Evolutionary conservation across 2,329 filamentous ascomycete species (phyloP), one percentile per base, ranked within the genome.

Genomic region (Calonectria crousiana): DNA sequence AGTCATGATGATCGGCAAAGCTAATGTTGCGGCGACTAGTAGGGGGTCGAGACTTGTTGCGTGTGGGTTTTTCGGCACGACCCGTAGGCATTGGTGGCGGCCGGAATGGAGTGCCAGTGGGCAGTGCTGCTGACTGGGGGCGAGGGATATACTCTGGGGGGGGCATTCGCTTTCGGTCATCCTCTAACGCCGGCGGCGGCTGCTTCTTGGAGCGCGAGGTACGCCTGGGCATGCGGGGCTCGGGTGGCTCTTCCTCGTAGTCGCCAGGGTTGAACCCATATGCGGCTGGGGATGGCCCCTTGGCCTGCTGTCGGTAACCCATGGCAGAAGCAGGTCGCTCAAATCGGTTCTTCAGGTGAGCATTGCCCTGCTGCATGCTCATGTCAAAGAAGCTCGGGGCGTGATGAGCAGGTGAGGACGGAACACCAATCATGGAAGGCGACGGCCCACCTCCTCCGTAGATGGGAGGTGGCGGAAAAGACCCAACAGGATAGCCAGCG

Each of bases 91-190:
- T 34, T 9, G 81, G 82, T 16, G 82, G 78, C 18, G 82, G 78
- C 16, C 82, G 81, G 75, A 82, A 85, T 3, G 82, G 78, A 36
- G 79, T 77, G 9, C 78, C 74, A 32, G 78, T 77, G 14, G 82
- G 82, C 60, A 83, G 56, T 10, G 83, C 81, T 9, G 83, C 81
- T 20, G 84, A 84, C 75, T 84, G 82, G 1, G 83, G 86, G 18
- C 87, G 81, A 65, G 83, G 83, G 49, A 83, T 77, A 32, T 74
- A 79, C 2, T 80, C 80, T 5, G 88, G 88, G 14, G 89, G 89
- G 28, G 89, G 89, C 88, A 90, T 89, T 36, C 84, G 83, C 65
- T 79, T 82, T 38, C 86, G 84, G 67, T 89, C 88, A 1, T 89
- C 86, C 0, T 87, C 85, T 16, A 41, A 36, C 10, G 83, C 26